Base-by-base conservation (phyloP, 176 grass and related monocot genomes). In the Saccharum spontaneum region DNA sequence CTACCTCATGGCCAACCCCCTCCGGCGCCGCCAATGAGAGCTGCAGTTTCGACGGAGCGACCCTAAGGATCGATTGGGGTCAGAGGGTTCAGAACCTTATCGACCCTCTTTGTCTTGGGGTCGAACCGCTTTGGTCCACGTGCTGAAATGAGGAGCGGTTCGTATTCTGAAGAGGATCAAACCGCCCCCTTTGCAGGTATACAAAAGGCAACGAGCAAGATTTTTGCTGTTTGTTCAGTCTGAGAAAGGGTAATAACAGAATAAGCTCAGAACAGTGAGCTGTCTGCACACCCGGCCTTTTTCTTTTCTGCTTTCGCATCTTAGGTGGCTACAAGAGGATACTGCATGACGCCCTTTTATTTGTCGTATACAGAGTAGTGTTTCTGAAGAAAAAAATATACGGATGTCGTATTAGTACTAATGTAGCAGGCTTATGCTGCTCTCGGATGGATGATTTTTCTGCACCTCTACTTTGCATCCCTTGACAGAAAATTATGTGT, bases 401-500 rank as follows among this genome's bases (percentile, higher is more conserved):
- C 12, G 16, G 17, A 44, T 66, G 11, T 43, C 1, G 23, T 33
- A 52, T 38, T 64, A 9, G 18, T 28, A 31, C 36, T 26, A 39
- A 16, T 17, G 62, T 24, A 60, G 26, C 14, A 61, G 71, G 31
- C 33, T 78, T 75, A 28, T 69, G 22, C 74, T 69, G 66, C 84
- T 57, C 22, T 48, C 73, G 36, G 57, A 71, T 24, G 64, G 16
- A 22, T 57, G 31, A 17, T 15, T 10, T 59, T 39, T 49, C 17
- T 40, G n/a, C 23, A 4, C 11, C n/a, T 69, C 75, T 87, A 75
- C 76, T 83, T 73, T 7, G 80, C 88, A 77, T 98, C 89, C 80
- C 38, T 95, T 3, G 95, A 92, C 10, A 92, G 67, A 17, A 88
- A 80, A 82, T 95, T 93, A 28, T 89, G 81, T 0, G 86, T 73